Conservation (phyloP, 495 filamentous ascomycete species). For the Xylaria sp. region DNA sequence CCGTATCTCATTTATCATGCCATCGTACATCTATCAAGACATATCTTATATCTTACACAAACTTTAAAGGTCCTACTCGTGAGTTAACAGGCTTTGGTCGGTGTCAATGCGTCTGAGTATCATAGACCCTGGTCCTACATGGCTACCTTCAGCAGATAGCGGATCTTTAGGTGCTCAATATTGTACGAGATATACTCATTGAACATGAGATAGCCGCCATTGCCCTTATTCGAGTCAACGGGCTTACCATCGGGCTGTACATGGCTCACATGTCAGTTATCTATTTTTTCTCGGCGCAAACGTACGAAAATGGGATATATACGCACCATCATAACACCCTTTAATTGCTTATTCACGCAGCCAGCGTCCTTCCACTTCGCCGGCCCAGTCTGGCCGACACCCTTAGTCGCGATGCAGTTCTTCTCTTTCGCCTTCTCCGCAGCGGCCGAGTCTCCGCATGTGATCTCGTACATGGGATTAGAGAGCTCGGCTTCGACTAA, state of each 20-base stretch:
- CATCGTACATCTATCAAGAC: not conserved
- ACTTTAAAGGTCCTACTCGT: not conserved
- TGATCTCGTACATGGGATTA: slow-evolving; percentile 63
- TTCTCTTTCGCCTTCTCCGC: slow-evolving; percentile 58
- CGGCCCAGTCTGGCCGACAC: slow-evolving; percentile 61
- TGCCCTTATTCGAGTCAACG: slow-evolving; percentile 36
- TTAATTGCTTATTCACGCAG: slow-evolving; percentile 56
- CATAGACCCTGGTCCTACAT: slow-evolving; percentile 35
- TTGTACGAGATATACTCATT: slow-evolving; percentile 75
- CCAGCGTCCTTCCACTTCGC: slow-evolving; percentile 70
- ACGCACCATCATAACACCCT: slow-evolving; percentile 61
- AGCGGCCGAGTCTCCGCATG: slow-evolving; percentile 56
- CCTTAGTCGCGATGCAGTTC: slow-evolving; percentile 62
- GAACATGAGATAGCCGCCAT: slow-evolving; percentile 47
- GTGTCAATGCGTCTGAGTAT: not conserved
- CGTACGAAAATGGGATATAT: not conserved
- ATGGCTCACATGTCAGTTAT: not conserved
- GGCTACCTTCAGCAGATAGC: slow-evolving; percentile 67
- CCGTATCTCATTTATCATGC: not conserved
- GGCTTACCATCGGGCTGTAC: slow-evolving; percentile 6
- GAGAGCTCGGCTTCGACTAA: slow-evolving; percentile 73
- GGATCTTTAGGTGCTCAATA: slow-evolving; percentile 70
- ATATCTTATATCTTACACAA: not conserved
- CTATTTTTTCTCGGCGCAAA: not conserved
- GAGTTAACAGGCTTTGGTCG: not conserved